Percentiles rank a stretch among this genome's conserved stretches.
Conservation (phyloP, 2,329 filamentous ascomycete species). For the Exutisphaerella laricina region DNA sequence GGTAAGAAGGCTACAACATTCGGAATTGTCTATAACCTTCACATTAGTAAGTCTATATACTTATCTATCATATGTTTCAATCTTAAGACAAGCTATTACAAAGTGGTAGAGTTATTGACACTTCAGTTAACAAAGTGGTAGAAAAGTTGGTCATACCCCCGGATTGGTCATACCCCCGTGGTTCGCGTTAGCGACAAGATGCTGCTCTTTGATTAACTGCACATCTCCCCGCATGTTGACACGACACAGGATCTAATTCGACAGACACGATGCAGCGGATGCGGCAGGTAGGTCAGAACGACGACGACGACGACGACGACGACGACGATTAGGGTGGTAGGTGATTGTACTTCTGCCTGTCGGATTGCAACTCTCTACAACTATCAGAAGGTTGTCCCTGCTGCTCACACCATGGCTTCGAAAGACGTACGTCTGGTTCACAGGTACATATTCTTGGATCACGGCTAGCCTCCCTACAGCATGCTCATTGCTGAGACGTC, state of each 20-base stretch:
- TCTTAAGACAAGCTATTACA: too few relatives aligned
- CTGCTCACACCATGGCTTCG: slow-evolving; percentile 6
- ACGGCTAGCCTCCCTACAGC: background rate
- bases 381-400: background rate
- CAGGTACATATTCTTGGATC: too few relatives aligned
- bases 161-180: too few relatives aligned
- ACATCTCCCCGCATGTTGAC: background rate
- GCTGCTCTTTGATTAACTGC: too few relatives aligned
- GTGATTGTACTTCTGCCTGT: background rate
- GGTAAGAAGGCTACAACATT: too few relatives aligned
- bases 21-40: too few relatives aligned
- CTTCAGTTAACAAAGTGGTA: too few relatives aligned
- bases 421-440: slow-evolving; percentile 14
- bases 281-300: background rate
- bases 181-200: too few relatives aligned
- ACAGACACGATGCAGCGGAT: background rate
- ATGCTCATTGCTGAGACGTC: background rate
- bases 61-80: too few relatives aligned
- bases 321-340: background rate
- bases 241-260: background rate
- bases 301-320: background rate
- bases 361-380: background rate
- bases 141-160: too few relatives aligned
- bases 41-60: too few relatives aligned
- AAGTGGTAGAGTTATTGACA: too few relatives aligned